Evolutionary conservation across 2,329 filamentous ascomycete genomes (phyloP), one percentile per base, ranked within the genome.

Genomic region (Pseudogymnoascus sp.): DNA sequence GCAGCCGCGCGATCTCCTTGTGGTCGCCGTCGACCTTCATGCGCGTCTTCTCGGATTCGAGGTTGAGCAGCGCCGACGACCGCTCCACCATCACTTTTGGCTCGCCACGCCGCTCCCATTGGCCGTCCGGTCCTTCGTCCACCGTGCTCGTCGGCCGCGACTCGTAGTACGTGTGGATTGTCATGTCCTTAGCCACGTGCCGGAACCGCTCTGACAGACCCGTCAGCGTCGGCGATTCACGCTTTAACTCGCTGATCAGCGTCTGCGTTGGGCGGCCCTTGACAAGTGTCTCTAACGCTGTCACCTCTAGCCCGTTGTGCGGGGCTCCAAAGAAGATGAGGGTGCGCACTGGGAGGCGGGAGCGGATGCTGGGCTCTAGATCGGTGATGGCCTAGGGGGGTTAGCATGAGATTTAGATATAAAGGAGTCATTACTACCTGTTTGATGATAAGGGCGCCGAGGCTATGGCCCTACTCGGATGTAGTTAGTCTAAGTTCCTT

Each of bases 251-350:
- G 28, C 28, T 36, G 19, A 58, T 33, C 19, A 58, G 52, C 19
- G 28, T 33, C 33, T 58, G 28, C 5, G 25, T 33, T 11, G 52
- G 52, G 28, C 19, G n/a, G 52, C 22, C 52, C 11, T 58, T 58
- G 19, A 58, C 52, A n/a, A 58, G 52, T 33, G 52, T 36, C 11
- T 58, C 28, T 7, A 58, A 4, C 5, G 52, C 52, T 33, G 28
- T n/a, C 16, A 58, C 52, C 2, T 58, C 33, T 0, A 58, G 28
- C 25, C 52, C 52, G 19, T 36, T 33, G 33, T 58, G 52, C 2
- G 52, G 52, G 16, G 33, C 52, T 19, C n/a, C 52, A 16, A 58
- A 36, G 33, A 58, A 58, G 22, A 58, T 58, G 33, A 58, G 41
- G 41, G 41, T 45, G 41, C 41, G 41, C 41, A 45, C 41, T 45